Evolutionary conservation across 108 stramenopile species (phyloP), one percentile per base, ranked within the genome.

Genomic region (Fragilariopsis cylindrus): DNA sequence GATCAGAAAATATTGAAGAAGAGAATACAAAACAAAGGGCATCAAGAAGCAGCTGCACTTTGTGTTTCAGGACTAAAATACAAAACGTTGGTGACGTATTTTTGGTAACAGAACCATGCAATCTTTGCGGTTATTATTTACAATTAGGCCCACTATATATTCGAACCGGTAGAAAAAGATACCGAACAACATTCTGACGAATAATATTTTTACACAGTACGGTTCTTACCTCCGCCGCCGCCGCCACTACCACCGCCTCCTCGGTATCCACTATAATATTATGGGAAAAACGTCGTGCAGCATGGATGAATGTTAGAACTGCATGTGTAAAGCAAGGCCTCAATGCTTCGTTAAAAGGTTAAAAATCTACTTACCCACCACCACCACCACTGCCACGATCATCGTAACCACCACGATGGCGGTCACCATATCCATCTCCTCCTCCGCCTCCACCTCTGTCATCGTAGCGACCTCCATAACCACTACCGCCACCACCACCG

Each of bases 401-500:
- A 48, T 71, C 82, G 52, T 82, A 82, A 44, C 89, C 80, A 43
- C 87, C 85, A 50, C 81, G 60, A 43, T 65, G 65, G 58, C 78
- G 46, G 60, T 73, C 73, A 68, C 80, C 77, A 50, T 77, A 76
- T 9, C 88, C 85, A 55, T 83, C 82, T 16, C 76, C 77, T 64
- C 86, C 62, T 56, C 50, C 15, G 60, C 18, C 13, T 21, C 21
- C 60, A 11, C 19, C 60, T 18, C 21, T 11, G 18, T 18, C 60
- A 13, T 13, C 19, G 18, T 67, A 67, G 11, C 56, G 57, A 67
- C 45, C 43, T 47, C 44, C 43, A 44, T 67, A 46, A 11, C 18
- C 60, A 30, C 19, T 11, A 16, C 45, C 66, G 47, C 15, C 66
- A 18, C 19, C 13, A 21, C 19, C 66, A 13, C 15, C 11, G 46